Evolutionary conservation across 192 early-diverging fungal species (phyloP).

Genomic region (Nowakowskiella sp.): DNA sequence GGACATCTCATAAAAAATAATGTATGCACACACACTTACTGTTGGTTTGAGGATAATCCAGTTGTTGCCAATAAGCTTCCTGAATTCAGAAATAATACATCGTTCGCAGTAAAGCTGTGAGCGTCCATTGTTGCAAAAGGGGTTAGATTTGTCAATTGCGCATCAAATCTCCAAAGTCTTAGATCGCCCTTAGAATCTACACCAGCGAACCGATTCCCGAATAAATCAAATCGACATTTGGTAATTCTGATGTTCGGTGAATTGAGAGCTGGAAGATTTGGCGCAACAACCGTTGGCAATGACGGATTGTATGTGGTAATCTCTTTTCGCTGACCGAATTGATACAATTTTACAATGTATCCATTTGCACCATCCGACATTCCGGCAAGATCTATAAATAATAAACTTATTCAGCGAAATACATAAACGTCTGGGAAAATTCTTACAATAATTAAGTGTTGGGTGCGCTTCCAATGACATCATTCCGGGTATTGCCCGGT

Average conservation of each 20-base stretch:
- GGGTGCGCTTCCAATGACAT: slow-evolving; percentile 39
- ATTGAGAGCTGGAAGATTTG: too few relatives aligned
- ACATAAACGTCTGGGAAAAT: background rate
- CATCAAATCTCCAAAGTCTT: slow-evolving; percentile 70
- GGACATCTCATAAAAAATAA: slow-evolving; percentile 9
- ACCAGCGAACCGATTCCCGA: slow-evolving; percentile 70
- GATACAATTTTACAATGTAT: slow-evolving; percentile 58
- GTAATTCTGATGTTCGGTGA: slow-evolving; percentile 35
- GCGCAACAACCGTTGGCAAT: too few relatives aligned
- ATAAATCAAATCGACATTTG: slow-evolving; percentile 62
- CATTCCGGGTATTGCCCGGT: slow-evolving; percentile 24
- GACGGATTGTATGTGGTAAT: slow-evolving; percentile 62
- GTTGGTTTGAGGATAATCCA: slow-evolving; percentile 46
- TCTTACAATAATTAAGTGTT: slow-evolving; percentile 40
- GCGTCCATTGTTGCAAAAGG: slow-evolving; percentile 40
- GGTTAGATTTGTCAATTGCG: slow-evolving; percentile 44
- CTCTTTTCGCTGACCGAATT: slow-evolving; percentile 66
- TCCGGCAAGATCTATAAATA: background rate
- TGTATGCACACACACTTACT: slow-evolving; percentile 26
- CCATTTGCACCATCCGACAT: slow-evolving; percentile 7
- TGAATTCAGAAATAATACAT: slow-evolving; percentile 67
- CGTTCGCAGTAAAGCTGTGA: slow-evolving; percentile 56
- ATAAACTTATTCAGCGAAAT: slow-evolving; percentile 12
- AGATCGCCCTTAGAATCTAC: slow-evolving; percentile 59
- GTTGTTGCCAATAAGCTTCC: slow-evolving; percentile 65